phyloP scores from a whole-genome alignment of 2,329 filamentous ascomycete species.

The Xylariaceae sp. region DNA sequence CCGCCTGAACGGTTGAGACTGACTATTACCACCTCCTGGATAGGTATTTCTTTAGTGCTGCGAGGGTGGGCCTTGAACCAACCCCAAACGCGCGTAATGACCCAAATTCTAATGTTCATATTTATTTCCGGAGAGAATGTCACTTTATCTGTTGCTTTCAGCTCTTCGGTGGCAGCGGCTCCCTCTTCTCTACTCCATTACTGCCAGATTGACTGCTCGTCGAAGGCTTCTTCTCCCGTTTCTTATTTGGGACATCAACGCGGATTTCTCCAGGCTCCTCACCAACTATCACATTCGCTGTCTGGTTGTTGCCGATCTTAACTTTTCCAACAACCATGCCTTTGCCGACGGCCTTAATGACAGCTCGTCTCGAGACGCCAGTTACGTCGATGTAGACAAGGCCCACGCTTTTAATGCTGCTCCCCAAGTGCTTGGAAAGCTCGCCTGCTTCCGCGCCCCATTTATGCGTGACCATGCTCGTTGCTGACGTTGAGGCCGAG shows the following conservation, averaged over 20 bases:
- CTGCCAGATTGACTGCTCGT: slow-evolving; percentile 22
- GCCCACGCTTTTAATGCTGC: slow-evolving; percentile 92
- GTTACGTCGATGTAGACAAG: slow-evolving; percentile 96
- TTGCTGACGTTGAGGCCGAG: slow-evolving; percentile 72
- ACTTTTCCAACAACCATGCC: slow-evolving; percentile 89
- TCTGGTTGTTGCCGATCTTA: slow-evolving; percentile 61
- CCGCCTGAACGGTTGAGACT: too few species aligned
- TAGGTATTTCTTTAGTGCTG: too few species aligned
- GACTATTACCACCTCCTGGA: too few species aligned
- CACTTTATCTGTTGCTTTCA: neutral
- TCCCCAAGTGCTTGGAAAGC: slow-evolving; percentile 69
- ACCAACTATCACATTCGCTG: slow-evolving; percentile 58
- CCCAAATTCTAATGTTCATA: too few species aligned
- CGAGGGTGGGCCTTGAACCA: too few species aligned
- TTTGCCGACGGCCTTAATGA: slow-evolving; percentile 93
- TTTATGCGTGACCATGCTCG: slow-evolving; percentile 79
- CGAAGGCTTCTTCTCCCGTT: too few species aligned
- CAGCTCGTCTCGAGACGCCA: slow-evolving; percentile 81
- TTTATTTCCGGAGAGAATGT: too few species aligned
- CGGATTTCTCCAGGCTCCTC: slow-evolving; percentile 39
- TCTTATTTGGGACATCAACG: slow-evolving; percentile 12
- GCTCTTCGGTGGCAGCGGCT: slow-evolving; percentile 15
- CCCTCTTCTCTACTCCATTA: slow-evolving; percentile 18
- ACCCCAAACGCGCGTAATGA: too few species aligned
- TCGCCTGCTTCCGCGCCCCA: slow-evolving; percentile 84